Evolutionary conservation across 768 basidiomycete species (phyloP), one percentile per base, ranked within the genome.

Genomic region (Lentinula guzmanii): DNA sequence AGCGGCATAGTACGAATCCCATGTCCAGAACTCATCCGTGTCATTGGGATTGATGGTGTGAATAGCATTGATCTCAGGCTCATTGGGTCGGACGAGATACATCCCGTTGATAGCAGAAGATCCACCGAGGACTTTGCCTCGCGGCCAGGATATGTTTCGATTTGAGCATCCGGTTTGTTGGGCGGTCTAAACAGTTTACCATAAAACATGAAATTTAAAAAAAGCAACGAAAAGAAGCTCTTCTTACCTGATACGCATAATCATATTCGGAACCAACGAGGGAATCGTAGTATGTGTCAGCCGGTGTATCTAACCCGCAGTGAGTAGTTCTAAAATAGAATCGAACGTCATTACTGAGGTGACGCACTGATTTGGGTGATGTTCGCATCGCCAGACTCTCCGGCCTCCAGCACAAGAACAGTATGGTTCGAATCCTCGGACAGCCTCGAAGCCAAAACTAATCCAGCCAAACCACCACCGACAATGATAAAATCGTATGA

Each of bases 41-140:
- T 72, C 63, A 24, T 75, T 65, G 64, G 69, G 66, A 65, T 80
- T 71, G 53, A 83, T 66, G 11, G 65, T 43, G 1, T 72, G 65
- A 76, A 77, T 80, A 8, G 76, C 71, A 64, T 82, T 74, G 53
- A 82, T 69, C 66, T 83, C 82, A 37, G 75, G 59, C 57, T 74
- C 65, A 28, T 80, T 77, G 6, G 85, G 84, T 9, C 84, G 79
- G 52, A 86, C 78, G 64, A 81, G 74, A 73, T 86, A 89, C 77
- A 89, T 78, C 52, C 85, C 87, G 70, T 91, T 91, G 58, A 89
- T 76, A 8, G 87, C 86, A 34, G 85, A 79, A 0, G 83, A 86
- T 5, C 89, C 88, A 58, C 89, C 88, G 24, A 91, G 76, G 46
- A 86, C 76, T 76, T 87, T 86, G 35, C 89, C 89, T 37, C 84